Evolutionary conservation across 805 yeast species (phyloP), one percentile per base, ranked within the genome.

Genomic region (Sugiyamaella lignohabitans): DNA sequence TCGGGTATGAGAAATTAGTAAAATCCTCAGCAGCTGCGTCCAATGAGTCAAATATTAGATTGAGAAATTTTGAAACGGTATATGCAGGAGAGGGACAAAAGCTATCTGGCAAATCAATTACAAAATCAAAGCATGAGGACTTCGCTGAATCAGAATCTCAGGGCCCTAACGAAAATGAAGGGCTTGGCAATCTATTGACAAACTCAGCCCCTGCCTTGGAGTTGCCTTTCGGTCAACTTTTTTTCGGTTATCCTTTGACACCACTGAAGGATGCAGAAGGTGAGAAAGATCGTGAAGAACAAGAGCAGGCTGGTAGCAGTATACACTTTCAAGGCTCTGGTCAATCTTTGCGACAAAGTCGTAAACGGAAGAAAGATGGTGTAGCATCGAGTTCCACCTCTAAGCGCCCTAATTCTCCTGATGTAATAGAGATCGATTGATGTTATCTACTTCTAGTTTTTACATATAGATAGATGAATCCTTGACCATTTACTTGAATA

Each of bases 211-310:
- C 79, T 1, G 84, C 88, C 6, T 68, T 93, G 46, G 65, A 71
- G 4, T 68, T 93, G 37, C 94, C 96, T 0, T 83, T 76, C 35
- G 95, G 95, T 20, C 91, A 87, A 63, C 70, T 93, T 11, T 93
- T 93, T 60, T 89, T 93, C 63, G 99, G 99, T 0, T 93, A 82
- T 62, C 97, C 98, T 0, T 76, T 84, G 3, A 70, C 72, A 17
- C 75, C 69, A 1, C 47, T 61, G 6, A 52, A 53, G 27, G 57
- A 76, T 2, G 74, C 73, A 21, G 68, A 64, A 21, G 68, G 59
- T 5, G 75, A 66, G 19, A 66, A 64, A 3, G 68, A 60, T 8
- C 55, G 52, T 1, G 69, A 64, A 5, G 58, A 53, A 5, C 61
- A 59, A 2, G 64, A 59, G 3, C 32, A 27, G 14, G 59, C 62